A percentile compares a stretch with the other conserved stretches of the same genome.
Conservation (phyloP, 345 rosid genomes). For the Eucalyptus fibrosa region DNA sequence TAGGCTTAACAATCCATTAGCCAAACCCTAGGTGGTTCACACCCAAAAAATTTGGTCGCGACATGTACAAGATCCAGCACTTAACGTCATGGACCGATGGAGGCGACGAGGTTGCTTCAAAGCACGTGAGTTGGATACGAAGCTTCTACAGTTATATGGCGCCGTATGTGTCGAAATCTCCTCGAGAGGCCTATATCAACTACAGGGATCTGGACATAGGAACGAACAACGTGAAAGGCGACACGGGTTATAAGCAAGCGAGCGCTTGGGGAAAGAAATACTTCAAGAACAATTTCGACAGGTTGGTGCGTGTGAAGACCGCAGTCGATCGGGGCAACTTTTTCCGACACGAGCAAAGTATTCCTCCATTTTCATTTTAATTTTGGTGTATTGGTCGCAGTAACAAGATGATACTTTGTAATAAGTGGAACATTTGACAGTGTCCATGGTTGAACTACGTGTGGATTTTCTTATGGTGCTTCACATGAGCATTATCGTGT, state of each 20-base stretch:
- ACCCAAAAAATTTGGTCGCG: too few relatives aligned
- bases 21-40: too few relatives aligned
- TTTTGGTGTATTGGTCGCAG: background rate
- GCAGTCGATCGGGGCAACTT: slow-evolving; percentile 18
- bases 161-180: background rate
- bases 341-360: background rate
- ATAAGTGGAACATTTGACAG: background rate
- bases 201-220: slow-evolving; percentile 1
- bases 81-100: background rate
- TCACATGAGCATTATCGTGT: background rate
- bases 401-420: background rate
- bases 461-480: background rate
- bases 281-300: slow-evolving; percentile 8
- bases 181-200: background rate
- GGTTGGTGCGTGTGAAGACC: slow-evolving; percentile 19
- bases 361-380: background rate
- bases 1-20: too few relatives aligned
- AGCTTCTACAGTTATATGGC: background rate
- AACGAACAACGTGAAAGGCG: background rate
- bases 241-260: slow-evolving; percentile 7
- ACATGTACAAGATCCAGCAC: slow-evolving; percentile 8
- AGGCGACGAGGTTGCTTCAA: background rate
- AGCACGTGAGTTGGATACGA: slow-evolving; percentile 14
- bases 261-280: slow-evolving; percentile 15
- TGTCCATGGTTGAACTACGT: background rate